Conservation (phyloP, 768 basidiomycete species). For the Lentinus brumalis region DNA sequence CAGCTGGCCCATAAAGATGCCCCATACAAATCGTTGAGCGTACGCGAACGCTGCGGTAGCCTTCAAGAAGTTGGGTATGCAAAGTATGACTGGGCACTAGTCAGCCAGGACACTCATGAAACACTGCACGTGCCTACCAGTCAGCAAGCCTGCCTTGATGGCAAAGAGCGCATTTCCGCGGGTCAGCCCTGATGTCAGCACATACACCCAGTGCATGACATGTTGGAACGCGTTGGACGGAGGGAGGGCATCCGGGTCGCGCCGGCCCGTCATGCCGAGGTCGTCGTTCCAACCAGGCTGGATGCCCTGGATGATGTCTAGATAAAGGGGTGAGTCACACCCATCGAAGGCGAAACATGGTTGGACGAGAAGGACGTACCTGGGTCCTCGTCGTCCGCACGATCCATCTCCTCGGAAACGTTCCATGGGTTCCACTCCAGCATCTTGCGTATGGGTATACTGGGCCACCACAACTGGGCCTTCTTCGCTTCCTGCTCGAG, state of each 20-base stretch:
- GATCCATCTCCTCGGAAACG: conserved; percentile 42
- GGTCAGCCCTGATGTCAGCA: conserved; percentile 40
- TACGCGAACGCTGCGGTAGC: conserved; percentile 60
- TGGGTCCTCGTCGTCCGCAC: conserved; percentile 71
- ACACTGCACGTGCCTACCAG: conserved; percentile 38
- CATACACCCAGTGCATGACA: conserved; percentile 49
- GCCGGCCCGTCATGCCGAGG: conserved; percentile 54
- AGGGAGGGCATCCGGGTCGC: conserved; percentile 78
- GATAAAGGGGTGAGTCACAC: not conserved
- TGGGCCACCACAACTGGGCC: conserved; percentile 61
- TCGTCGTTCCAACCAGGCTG: conserved; percentile 45
- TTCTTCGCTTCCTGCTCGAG: conserved; percentile 51
- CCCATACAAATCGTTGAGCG: conserved; percentile 68
- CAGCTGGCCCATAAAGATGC: conserved; percentile 74
- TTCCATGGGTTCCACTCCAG: conserved; percentile 47
- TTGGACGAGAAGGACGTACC: conserved; percentile 28
- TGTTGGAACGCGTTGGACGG: conserved; percentile 61
- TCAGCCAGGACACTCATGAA: not conserved
- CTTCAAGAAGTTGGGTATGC: conserved; percentile 60
- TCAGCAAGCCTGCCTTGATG: conserved; percentile 68
- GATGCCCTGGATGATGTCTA: conserved; percentile 61
- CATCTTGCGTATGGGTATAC: conserved; percentile 27
- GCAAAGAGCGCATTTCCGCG: conserved; percentile 69
- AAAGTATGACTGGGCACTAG: conserved; percentile 48
- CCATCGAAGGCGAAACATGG: not conserved